Base-by-base conservation (phyloP, 768 basidiomycete genomes). In the Leucocoprinus leucothites region DNA sequence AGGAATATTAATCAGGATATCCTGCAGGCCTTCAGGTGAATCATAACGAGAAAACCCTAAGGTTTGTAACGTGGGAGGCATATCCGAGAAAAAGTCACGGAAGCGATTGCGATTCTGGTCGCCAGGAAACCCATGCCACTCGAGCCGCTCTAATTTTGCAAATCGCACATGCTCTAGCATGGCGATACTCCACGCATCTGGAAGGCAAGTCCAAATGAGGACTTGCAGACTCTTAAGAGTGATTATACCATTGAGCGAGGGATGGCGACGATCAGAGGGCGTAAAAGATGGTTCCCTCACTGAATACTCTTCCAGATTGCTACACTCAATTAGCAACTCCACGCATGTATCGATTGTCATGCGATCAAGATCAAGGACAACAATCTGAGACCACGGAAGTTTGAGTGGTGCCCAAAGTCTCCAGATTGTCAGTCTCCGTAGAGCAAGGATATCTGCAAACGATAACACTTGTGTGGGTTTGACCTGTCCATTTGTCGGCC, bases 251-350 rank as follows among this genome's bases (percentile, higher is more conserved):
- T 52, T 26, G 22, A 52, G 42, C 21, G 51, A 44, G n/a, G 51
- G 51, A 44, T 44, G 51, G 26, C 51, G 51, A 35, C 51, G 51
- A 45, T 52, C 51, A 52, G 42, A 52, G n/a, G 51, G 51, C 28
- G 42, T 44, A 31, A 52, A 52, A 43, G 42, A 44, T 24, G 51
- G 51, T 18, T 52, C 42, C 41, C 51, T 25, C 19, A 52, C 19
- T 22, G 51, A 52, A 44, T 52, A 43, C 42, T 52, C 51, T 13
- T 52, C 41, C 38, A 52, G 42, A 24, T 52, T 52, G 41, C 28
- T 28, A 25, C 41, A 44, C 11, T 26, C 31, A 8, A 52, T 52
- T n/a, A 52, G 28, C 21, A 52, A 31, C 42, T 52, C 51, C 41
- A 52, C 51, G 21, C 42, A 52, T 31, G 31, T 52, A 42, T 52